Base-by-base conservation (phyloP, 2,329 filamentous ascomycete genomes). In the Colletotrichum karsti region DNA sequence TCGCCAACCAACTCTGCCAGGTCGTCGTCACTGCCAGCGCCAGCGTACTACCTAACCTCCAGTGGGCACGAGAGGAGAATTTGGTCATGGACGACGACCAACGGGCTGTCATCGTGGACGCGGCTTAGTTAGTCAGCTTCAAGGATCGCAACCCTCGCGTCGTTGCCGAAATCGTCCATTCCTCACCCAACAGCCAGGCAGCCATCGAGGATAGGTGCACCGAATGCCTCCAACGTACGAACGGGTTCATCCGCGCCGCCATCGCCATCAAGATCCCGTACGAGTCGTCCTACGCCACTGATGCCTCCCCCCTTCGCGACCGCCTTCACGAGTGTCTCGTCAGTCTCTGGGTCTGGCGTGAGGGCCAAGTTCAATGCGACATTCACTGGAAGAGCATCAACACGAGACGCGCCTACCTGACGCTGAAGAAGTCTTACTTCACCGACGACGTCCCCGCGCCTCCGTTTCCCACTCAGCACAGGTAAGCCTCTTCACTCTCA, bases 401-500 rank as follows among this genome's bases (percentile, higher is more conserved):
- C 20, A 39, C 50, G 50, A 37, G 3, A 37, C 10, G 20, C 12
- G 50, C 50, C 18, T 13, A 8, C 18, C 20, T 54, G 50, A 54
- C 48, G n/a, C n/a, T 51, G 48, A 30, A 51, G 15, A 51, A 51
- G 28, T 51, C 48, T 0, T 51, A 51, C 2, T 51, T 51, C 48
- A 33, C 48, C 24, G 48, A 51, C 48, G 15, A 33, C 12, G 26
- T 18, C 48, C 26, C 26, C n/a, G 48, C 7, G 26, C 28, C 15
- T 33, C 26, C 26, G 12, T 18, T 20, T 18, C 48, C 24, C 48
- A 30, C 26, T 18, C 24, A 30, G 48, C 48, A 13, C 48, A 35
- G 48, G 48, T 1, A 71, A 42, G 89, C 90, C 70, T 20, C 26
- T 51, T 28, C 85, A 42, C 41, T 42, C 41, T 42, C 41, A 5